Base-by-base conservation (phyloP, 1,139 yeast genomes). In the Chernovozyma aurita region DNA sequence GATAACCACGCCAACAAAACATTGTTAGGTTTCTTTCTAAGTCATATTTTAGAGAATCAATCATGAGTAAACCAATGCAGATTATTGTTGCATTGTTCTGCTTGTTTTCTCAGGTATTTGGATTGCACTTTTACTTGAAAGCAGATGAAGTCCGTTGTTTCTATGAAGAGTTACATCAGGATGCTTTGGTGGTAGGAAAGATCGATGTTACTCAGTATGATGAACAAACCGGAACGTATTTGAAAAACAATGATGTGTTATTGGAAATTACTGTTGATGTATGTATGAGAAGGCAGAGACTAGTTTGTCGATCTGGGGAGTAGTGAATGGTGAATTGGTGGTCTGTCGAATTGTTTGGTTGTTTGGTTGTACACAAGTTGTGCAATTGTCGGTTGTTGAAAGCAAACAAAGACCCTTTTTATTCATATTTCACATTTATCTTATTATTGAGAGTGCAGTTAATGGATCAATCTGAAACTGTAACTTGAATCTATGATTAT, bases 91-190 rank as follows among this genome's bases (percentile, higher is more conserved):
- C 18, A 11, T 13, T 36, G 11, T 20, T 36, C 12, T 28, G 17
- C 25, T 29, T 33, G 17, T 28, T 32, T 13, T 18, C 34, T 15
- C 40, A 34, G 15, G 36, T 33, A 16, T 21, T 33, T 31, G 75
- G 67, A 1, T 63, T 70, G 46, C 75, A 70, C 49, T 70, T 70
- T 53, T 70, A 70, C 48, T 58, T 69, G 45, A 59, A 60, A 24
- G 69, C 75, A 9, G 71, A 70, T 3, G 69, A 70, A 47, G 57
- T 65, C 33, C 62, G 70, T 46, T 70, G 76, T 50, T 70, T 70
- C 49, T 70, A 51, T 45, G 76, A 70, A 47, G 73, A 67, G 34
- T 65, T 70, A 47, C 65, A 59, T 18, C 55, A 55, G 31, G 63
- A 67, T 37, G 62, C 74, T 12, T 63, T 70, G 43, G 65, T 70